A percentile compares a stretch with the other conserved stretches of the same genome.
Evolutionary conservation across 225 moss, liverwort and hornwort species (phyloP).

Genomic region (Pseudisothecium myosuroides): DNA sequence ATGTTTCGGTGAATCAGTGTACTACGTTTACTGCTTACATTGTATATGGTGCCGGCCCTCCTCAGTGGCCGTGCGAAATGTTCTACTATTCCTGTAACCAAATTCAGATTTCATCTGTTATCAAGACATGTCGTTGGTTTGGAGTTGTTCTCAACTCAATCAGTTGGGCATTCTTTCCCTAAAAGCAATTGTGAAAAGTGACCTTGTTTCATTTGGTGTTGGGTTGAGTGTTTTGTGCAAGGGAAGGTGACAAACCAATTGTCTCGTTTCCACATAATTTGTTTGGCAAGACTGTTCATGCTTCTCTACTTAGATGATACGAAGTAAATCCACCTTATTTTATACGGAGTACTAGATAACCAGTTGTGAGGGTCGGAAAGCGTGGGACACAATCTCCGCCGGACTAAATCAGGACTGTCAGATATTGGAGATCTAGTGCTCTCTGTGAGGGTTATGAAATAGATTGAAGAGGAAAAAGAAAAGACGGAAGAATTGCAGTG

Average conservation of each 20-base stretch:
- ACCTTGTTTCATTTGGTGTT: neutral
- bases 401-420: neutral
- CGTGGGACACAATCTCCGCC: neutral
- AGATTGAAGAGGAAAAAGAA: neutral
- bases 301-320: neutral
- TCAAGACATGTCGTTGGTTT: neutral
- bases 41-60: neutral
- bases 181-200: neutral
- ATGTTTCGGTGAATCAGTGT: slow-evolving; percentile 11
- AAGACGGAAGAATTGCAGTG: neutral
- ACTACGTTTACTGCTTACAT: neutral
- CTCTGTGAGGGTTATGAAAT: neutral
- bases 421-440: neutral
- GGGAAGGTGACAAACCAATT: neutral
- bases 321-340: neutral
- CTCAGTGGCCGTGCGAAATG: neutral
- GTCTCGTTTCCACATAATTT: neutral
- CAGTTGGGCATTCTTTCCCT: neutral
- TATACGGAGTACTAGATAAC: neutral
- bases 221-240: neutral
- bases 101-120: neutral
- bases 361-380: neutral
- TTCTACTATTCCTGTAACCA: neutral
- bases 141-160: neutral
- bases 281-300: neutral